Percentiles rank a stretch among this genome's conserved stretches.
These are phyloP conservation scores for Patellifolia procumbens DNA, from an alignment of 179 eudicot species.

Conservation along the genomic window DNA sequence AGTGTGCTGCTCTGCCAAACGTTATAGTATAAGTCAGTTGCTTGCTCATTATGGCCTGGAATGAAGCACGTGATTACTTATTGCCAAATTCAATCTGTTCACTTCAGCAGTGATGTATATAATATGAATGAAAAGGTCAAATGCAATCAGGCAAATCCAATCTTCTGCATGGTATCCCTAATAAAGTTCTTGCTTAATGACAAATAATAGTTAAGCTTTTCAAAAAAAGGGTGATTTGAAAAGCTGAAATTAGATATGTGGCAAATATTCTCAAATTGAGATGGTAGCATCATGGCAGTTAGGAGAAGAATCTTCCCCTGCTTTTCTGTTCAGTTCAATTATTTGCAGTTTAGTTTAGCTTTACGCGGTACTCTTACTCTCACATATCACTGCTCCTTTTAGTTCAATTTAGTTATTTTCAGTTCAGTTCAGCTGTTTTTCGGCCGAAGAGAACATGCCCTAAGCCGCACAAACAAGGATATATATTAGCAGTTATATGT, in stretches of 20 bases:
- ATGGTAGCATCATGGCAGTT: background rate
- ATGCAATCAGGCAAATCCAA: background rate
- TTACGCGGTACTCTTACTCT: too few relatives aligned
- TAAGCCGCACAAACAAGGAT: background rate
- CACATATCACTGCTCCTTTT: too few relatives aligned
- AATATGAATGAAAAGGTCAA: background rate
- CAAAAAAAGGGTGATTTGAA: too few relatives aligned
- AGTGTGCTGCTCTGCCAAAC: background rate
- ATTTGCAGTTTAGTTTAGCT: too few relatives aligned
- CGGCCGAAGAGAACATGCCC: too few relatives aligned
- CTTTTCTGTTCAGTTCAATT: too few relatives aligned
- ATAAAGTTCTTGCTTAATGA: background rate
- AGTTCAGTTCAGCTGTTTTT: too few relatives aligned
- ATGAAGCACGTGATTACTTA: background rate
- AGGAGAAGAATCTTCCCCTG: background rate
- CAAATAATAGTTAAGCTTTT: too few relatives aligned
- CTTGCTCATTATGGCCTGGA: slow-evolving; percentile 3
- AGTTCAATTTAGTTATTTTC: too few relatives aligned
- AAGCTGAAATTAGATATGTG: background rate
- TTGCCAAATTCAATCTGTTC: background rate
- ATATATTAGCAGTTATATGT: background rate
- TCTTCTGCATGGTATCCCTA: background rate
- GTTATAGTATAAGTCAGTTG: slow-evolving; percentile 1
- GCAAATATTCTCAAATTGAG: background rate
- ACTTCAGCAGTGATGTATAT: background rate